A percentile compares a stretch with the other conserved stretches of the same genome.
Conservation (phyloP, 306 rosid species). For the Cicer pinnatifidum region DNA sequence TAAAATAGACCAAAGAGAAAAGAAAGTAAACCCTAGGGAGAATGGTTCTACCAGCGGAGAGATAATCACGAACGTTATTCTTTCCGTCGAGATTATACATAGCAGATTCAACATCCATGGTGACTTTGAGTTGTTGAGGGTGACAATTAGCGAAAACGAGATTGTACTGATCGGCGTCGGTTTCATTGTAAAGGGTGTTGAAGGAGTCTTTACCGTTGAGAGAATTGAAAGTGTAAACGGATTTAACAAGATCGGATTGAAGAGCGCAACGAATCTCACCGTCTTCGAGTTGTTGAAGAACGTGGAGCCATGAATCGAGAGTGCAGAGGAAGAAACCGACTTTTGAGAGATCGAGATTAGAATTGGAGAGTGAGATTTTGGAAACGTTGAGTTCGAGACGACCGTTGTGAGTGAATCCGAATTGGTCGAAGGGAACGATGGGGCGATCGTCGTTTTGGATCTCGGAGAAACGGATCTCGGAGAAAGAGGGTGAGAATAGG, state of each 20-base stretch:
- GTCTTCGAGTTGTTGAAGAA: conserved; percentile 73
- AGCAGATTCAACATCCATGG: conserved; percentile 76
- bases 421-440: conserved; percentile 74
- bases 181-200: conserved; percentile 47
- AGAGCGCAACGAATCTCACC: conserved; percentile 71
- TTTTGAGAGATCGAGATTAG: conserved; percentile 61
- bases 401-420: conserved; percentile 87
- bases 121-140: conserved; percentile 48
- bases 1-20: conserved; percentile 61
- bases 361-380: conserved; percentile 53
- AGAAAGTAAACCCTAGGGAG: conserved; percentile 81
- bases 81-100: conserved; percentile 91
- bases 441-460: conserved; percentile 62
- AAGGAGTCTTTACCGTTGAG: conserved; percentile 45
- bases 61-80: conserved; percentile 62
- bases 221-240: conserved; percentile 58
- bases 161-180: conserved; percentile 80
- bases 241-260: conserved; percentile 63
- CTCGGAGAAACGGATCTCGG: conserved; percentile 71
- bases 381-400: conserved; percentile 76
- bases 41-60: conserved; percentile 78
- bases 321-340: conserved; percentile 90
- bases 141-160: conserved; percentile 87
- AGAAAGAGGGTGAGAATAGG: conserved; percentile 44
- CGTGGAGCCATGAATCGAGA: conserved; percentile 77